Evolutionary conservation across 441 rosid species (phyloP), one percentile per base, ranked within the genome.

Genomic region (Populus hybrid): DNA sequence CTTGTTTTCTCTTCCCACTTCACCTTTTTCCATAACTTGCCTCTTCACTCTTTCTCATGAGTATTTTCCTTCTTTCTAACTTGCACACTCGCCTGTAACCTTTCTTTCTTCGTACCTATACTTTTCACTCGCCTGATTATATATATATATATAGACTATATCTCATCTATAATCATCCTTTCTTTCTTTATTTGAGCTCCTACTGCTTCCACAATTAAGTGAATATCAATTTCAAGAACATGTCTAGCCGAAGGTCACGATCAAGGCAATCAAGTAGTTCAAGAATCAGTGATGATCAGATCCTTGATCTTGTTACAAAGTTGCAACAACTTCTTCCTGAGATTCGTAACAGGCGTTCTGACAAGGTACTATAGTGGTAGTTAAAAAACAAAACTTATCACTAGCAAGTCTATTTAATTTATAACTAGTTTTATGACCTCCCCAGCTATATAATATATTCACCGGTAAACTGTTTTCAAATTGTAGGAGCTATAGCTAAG

Each of bases 271-370:
- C 94, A 61, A 90, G 90, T 56, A 79, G 84, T 76, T 88, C 97
- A 71, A 90, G 92, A 82, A 90, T 94, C 84, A 84, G 86, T 7
- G 97, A 94, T 77, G 98, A 92, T 76, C 98, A 94, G 88, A 91
- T 94, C 86, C 84, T 87, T 81, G 97, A 94, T 85, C 97, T 94
- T 72, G 94, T 94, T 77, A 80, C 90, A 76, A 90, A 89, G 86
- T 84, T 94, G 79, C 98, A 94, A 79, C 94, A 89, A 63, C 93
- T 94, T 82, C 90, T 91, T 72, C 97, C 97, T 59, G 93, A 92
- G 87, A 84, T 94, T 83, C 86, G 89, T 20, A 88, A 82, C 68
- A 83, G 87, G 53, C 85, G 88, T 45, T 86, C 95, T 20, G 92
- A 86, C 79, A 89, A 88, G 93, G 98, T 93, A 83, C 1, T 28